Percentiles rank a stretch among this genome's conserved stretches.
These are phyloP conservation scores for Phytophthora macrochlamydospora DNA, from an alignment of 352 stramenopile genomes.

Conservation along the genomic window DNA sequence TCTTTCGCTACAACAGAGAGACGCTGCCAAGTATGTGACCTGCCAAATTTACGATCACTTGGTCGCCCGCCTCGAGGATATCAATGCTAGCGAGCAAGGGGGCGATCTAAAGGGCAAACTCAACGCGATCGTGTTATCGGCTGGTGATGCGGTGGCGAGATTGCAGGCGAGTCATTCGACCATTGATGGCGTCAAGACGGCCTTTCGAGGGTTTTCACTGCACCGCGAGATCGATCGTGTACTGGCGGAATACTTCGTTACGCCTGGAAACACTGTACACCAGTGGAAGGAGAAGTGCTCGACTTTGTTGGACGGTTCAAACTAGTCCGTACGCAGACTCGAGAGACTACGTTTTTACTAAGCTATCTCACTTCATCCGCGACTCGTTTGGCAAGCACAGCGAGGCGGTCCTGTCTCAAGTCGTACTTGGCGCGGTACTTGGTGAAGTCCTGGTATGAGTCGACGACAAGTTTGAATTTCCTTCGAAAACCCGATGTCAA, in stretches of 20 bases:
- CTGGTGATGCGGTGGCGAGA: not conserved
- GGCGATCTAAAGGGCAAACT: not conserved
- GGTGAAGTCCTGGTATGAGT: not conserved
- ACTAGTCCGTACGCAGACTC: too few species aligned
- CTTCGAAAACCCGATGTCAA: not conserved
- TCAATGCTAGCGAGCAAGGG: not conserved
- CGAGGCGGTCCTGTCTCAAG: not conserved
- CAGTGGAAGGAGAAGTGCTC: not conserved
- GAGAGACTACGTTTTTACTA: too few species aligned
- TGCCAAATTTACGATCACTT: not conserved
- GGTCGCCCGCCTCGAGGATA: not conserved
- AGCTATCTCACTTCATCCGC: not conserved
- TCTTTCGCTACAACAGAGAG: not conserved
- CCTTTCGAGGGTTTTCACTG: not conserved
- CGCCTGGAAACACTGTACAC: not conserved
- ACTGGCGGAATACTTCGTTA: not conserved
- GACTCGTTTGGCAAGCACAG: not conserved
- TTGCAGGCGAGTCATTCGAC: not conserved
- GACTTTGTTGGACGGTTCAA: too few species aligned
- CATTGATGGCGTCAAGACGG: not conserved
- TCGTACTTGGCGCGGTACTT: not conserved
- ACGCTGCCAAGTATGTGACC: not conserved
- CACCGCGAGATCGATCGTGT: not conserved
- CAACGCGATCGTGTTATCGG: not conserved
- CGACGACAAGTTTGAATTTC: not conserved